Evolutionary conservation across 2,329 filamentous ascomycete genomes (phyloP).

Genomic region (Rhinocladiella similis): DNA sequence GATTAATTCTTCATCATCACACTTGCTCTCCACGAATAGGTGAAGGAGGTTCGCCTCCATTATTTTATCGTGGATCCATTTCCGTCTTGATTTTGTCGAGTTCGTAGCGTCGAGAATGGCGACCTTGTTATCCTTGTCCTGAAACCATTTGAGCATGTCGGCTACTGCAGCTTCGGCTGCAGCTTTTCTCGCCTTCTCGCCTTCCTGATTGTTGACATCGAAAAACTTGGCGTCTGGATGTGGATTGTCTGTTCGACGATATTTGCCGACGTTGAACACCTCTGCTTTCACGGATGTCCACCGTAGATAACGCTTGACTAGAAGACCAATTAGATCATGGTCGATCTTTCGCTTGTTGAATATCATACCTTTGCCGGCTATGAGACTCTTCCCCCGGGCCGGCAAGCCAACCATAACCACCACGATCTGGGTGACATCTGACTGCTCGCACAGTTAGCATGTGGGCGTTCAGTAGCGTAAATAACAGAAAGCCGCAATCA

Average conservation of each 20-base stretch:
- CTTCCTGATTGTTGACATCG: slow-evolving; percentile 84
- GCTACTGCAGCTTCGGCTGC: slow-evolving; percentile 88
- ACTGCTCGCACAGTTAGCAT: slow-evolving; percentile 16
- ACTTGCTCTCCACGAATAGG: slow-evolving; percentile 94
- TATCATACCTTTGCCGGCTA: slow-evolving; percentile 84
- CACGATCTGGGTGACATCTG: slow-evolving; percentile 91
- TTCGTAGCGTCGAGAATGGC: slow-evolving; percentile 97
- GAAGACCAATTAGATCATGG: slow-evolving; percentile 2
- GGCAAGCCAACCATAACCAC: slow-evolving; percentile 98
- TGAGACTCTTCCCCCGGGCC: slow-evolving; percentile 93
- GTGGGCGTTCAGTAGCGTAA: background rate
- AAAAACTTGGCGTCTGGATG: slow-evolving; percentile 95
- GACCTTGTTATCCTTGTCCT: slow-evolving; percentile 72
- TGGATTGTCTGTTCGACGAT: slow-evolving; percentile 84
- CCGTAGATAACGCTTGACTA: slow-evolving; percentile 88
- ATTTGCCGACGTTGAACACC: slow-evolving; percentile 97
- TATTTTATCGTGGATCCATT: slow-evolving; percentile 87
- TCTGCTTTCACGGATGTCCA: slow-evolving; percentile 94
- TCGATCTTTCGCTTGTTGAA: background rate
- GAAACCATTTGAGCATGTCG: slow-evolving; percentile 95
- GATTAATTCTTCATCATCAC: slow-evolving; percentile 92
- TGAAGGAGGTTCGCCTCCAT: slow-evolving; percentile 74
- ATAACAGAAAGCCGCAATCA: background rate
- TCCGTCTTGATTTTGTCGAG: slow-evolving; percentile 82
- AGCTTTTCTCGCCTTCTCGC: slow-evolving; percentile 81